Evolutionary conservation across 805 yeast species (phyloP), one percentile per base, ranked within the genome.

Genomic region (Danielia reshetovae): DNA sequence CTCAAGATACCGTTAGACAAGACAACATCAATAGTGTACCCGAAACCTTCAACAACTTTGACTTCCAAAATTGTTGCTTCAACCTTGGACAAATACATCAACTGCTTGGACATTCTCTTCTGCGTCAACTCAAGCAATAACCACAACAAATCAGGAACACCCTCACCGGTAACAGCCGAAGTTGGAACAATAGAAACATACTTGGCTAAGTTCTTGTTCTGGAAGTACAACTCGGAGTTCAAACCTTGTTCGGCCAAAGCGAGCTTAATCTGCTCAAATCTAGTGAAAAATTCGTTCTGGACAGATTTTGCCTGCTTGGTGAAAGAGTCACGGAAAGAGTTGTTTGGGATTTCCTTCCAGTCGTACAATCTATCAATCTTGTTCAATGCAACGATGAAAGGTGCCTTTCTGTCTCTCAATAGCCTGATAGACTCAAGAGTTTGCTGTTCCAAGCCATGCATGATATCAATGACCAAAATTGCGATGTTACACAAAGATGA

Each of bases 371-470:
- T 87, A 72, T 93, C 99, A 52, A 93, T 87, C 71, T 93, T 93
- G 75, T 93, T 93, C 56, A 93, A 74, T 2, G 98, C 98, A 48
- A 93, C 98, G 48, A 93, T 76, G 57, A 93, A 93, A 30, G 99
- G 99, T 28, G 98, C 96, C 70, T 93, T 93, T 67, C 96, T 79
- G 60, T 93, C 97, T 65, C 96, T 79, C 61, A 93, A 76, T 49
- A 93, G 74, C 56, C 85, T 76, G 52, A 93, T 86, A 15, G 96
- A 87, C 70, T 93, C 99, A 40, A 90, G 65, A 12, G 99, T 93
- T 71, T 93, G 99, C 58, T 83, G 97, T 70, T 93, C 98, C 49
- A 93, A 75, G 62, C 99, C 99, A 70, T 93, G 99, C 96, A 89
- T 93, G 55, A 93, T 90, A 65, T 93, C 99, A 54, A 93, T 88